A percentile compares a stretch with the other conserved stretches of the same genome.
Evolutionary conservation across 2,329 filamentous ascomycete species (phyloP).

Genomic region (Xenosphaeropsis pyriputrescens): DNA sequence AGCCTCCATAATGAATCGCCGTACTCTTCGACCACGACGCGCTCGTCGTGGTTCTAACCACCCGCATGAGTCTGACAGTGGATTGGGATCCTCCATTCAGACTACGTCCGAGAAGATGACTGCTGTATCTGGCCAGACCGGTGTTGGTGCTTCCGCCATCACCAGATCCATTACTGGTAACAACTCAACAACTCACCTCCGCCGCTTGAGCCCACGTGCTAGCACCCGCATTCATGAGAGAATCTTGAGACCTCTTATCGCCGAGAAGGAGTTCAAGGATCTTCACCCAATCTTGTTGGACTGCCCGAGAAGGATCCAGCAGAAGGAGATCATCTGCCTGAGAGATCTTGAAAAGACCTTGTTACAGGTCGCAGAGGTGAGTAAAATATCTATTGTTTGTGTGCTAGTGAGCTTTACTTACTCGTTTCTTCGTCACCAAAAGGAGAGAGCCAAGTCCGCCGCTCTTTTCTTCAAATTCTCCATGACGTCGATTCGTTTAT

Average conservation of each 20-base stretch:
- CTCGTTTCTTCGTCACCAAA: slow-evolving; percentile 43
- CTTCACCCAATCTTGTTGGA: slow-evolving; percentile 71
- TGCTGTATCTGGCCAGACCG: slow-evolving; percentile 23
- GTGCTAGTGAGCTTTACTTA: slow-evolving; percentile 35
- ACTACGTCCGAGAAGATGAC: slow-evolving; percentile 39
- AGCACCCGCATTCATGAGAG: slow-evolving; percentile 67
- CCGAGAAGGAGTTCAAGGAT: slow-evolving; percentile 56
- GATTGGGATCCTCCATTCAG: slow-evolving; percentile 68
- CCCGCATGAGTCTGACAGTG: slow-evolving; percentile 72
- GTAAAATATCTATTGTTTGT: slow-evolving; percentile 34
- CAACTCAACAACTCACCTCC: slow-evolving; percentile 32
- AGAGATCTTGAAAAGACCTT: slow-evolving; percentile 90
- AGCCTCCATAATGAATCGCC: slow-evolving; percentile 20
- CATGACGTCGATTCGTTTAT: slow-evolving; percentile 77
- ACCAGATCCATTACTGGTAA: slow-evolving; percentile 40
- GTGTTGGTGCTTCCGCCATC: slow-evolving; percentile 37
- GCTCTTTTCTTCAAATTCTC: slow-evolving; percentile 72
- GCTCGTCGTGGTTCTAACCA: slow-evolving; percentile 36
- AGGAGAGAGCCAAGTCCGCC: slow-evolving; percentile 66
- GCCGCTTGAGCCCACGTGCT: slow-evolving; percentile 52
- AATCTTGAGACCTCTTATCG: slow-evolving; percentile 64
- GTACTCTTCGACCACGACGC: slow-evolving; percentile 35
- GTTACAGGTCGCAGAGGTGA: slow-evolving; percentile 85
- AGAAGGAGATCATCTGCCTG: slow-evolving; percentile 78
- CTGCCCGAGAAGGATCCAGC: slow-evolving; percentile 64